phyloP scores from a whole-genome alignment of 352 stramenopile genomes.

The Globisporangium uncinulatum region DNA sequence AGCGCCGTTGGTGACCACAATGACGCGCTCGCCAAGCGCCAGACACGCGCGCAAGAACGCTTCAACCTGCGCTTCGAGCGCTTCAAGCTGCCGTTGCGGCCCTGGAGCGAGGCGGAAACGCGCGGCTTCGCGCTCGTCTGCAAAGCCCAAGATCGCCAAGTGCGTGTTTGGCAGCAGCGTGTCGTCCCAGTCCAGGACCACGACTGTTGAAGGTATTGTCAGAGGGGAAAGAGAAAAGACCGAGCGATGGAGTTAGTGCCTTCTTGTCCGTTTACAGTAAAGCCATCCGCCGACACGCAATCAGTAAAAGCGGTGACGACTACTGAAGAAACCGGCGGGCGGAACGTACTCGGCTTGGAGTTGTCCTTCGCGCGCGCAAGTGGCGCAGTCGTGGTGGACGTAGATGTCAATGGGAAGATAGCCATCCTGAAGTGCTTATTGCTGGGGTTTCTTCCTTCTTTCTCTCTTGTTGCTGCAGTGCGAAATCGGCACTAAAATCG shows the following conservation, averaged over 20 bases:
- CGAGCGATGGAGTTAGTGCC: no score
- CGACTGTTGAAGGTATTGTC: conserved; percentile 24
- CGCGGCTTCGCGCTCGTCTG: conserved; percentile 31
- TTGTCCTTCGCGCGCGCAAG: conserved; percentile 7
- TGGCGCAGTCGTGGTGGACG: background rate
- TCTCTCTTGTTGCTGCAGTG: conserved; percentile 3
- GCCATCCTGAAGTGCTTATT: conserved; percentile 1
- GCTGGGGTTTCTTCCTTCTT: background rate
- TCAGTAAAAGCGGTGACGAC: background rate
- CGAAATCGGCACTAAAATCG: background rate
- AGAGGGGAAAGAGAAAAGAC: background rate
- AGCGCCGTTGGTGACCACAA: conserved; percentile 65
- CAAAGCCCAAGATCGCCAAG: conserved; percentile 55
- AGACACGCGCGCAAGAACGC: conserved; percentile 48
- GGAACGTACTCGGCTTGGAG: conserved; percentile 12
- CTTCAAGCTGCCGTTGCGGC: conserved; percentile 20
- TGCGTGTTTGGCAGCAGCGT: conserved; percentile 74
- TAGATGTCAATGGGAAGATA: conserved; percentile 3
- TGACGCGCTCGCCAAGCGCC: conserved; percentile 36
- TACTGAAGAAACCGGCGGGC: no score
- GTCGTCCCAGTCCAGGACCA: conserved; percentile 82
- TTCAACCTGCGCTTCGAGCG: conserved; percentile 30
- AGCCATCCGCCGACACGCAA: background rate
- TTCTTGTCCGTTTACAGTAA: conserved; percentile 6
- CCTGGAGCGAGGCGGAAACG: conserved; percentile 29